Base-by-base conservation (phyloP, 108 stramenopile genomes). In the Pseudonitzschia delicatissima region DNA sequence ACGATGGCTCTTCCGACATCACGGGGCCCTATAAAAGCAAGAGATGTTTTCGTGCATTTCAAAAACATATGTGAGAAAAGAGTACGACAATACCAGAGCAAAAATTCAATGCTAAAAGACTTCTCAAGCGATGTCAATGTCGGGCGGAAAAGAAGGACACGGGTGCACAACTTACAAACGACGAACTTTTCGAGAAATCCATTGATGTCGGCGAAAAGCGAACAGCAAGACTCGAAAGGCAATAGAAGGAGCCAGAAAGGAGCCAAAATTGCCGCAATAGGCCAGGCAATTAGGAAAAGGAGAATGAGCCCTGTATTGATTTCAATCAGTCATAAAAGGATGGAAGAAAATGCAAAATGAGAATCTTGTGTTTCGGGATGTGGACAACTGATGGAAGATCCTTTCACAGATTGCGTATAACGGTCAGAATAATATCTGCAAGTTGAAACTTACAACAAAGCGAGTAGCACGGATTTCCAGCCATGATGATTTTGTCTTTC, bases 161-260 rank as follows among this genome's bases (percentile, higher is more conserved):
- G n/a, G n/a, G n/a, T n/a, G n/a, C n/a, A n/a, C 23, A 57, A 57
- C 55, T 31, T 32, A 57, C 91, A 93, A 9, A 83, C 90, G 50
- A 93, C 84, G 45, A 93, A 73, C 53, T 83, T 85, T 63, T 93
- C 92, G 45, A 93, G 73, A 39, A 93, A 89, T 42, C 78, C 74
- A 35, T 84, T 87, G 31, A 85, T 82, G 27, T 68, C 63, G 5
- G 29, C 45, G 44, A 76, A 27, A 45, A 81, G 73, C 27, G 64
- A 67, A 65, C 80, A 87, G 62, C 76, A 81, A 44, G 69, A 79
- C 68, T 90, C 88, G 44, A 90, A 83, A 5, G 88, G 85, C 85
- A 84, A 66, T 26, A 92, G 64, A 39, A 92, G 18, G 25, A 92
- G 67, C 86, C 86, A 77, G 49, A 88, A 57, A 21, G 62, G 71